phyloP scores from a whole-genome alignment of 129 eudicot genomes.

The Scalesia atractyloides region DNA sequence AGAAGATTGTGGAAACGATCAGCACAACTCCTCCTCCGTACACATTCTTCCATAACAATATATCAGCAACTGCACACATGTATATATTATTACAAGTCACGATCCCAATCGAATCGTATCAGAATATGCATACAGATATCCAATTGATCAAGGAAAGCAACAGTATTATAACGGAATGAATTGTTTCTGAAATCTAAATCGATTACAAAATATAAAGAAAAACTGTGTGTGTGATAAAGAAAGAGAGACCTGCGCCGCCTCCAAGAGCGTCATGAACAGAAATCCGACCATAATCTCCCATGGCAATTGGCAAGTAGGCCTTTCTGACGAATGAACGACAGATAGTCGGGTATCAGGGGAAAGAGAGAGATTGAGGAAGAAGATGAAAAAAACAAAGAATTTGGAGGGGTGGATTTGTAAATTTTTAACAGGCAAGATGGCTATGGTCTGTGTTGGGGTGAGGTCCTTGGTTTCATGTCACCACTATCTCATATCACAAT shows the following conservation, averaged over 20 bases:
- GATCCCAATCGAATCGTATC: conserved; percentile 9
- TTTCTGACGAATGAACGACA: conserved; percentile 19
- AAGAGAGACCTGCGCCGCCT: conserved; percentile 54
- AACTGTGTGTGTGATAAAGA: background rate
- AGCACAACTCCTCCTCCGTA: conserved; percentile 44
- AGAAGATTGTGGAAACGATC: conserved; percentile 46
- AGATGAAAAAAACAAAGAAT: conserved; percentile 2
- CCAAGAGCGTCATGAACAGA: conserved; percentile 46
- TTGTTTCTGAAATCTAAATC: background rate
- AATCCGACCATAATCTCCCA: conserved; percentile 62
- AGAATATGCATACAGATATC: background rate
- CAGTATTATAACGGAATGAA: conserved; percentile 1
- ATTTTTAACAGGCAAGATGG: background rate
- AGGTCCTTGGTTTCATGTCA: too few relatives aligned
- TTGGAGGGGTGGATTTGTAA: conserved; percentile 17
- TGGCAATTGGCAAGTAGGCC: conserved; percentile 43
- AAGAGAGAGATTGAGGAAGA: background rate
- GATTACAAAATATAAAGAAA: conserved; percentile 5
- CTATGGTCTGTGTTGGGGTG: too few relatives aligned
- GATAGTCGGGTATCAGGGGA: too few relatives aligned
- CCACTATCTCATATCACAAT: too few relatives aligned
- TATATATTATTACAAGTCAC: background rate
- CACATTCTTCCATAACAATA: conserved; percentile 73
- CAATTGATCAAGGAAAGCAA: conserved; percentile 5
- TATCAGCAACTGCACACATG: conserved; percentile 49